Percentiles rank a stretch among this genome's conserved stretches.
Conservation (phyloP, 768 basidiomycete species). For the Terana coerulea region DNA sequence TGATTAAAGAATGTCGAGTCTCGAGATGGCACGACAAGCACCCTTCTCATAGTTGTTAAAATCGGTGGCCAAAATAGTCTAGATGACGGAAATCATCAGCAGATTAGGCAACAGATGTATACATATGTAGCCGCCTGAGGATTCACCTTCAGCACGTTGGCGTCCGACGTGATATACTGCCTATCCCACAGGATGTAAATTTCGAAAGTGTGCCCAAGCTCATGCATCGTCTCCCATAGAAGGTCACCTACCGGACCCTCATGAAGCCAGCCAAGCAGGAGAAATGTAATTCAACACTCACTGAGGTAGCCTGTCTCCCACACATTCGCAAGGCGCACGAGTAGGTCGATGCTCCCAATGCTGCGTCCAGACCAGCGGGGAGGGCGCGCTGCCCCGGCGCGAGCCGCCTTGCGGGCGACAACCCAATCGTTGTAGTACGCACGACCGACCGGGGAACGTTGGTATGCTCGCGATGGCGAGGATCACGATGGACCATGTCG, state of each 20-base stretch:
- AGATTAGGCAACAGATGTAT: no score
- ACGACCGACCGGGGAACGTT: neutral
- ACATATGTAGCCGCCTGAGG: neutral
- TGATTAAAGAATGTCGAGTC: neutral
- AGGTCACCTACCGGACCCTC: constrained; percentile 18
- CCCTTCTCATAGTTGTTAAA: constrained; percentile 44
- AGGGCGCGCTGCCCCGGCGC: constrained; percentile 11
- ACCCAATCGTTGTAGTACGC: neutral
- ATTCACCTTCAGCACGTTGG: constrained; percentile 30
- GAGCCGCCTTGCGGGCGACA: constrained; percentile 2
- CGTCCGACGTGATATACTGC: constrained; percentile 16
- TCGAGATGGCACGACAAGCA: constrained; percentile 4
- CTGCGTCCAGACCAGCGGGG: constrained; percentile 29
- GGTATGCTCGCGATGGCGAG: neutral
- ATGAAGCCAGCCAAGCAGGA: neutral
- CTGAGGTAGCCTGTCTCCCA: constrained; percentile 34
- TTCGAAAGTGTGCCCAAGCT: constrained; percentile 20
- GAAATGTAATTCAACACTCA: constrained; percentile 8
- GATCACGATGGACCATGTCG: constrained; percentile 2
- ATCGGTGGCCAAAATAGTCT: constrained; percentile 41
- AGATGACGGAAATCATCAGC: no score
- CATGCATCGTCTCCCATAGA: constrained; percentile 21
- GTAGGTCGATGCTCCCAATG: constrained; percentile 33
- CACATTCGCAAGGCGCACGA: constrained; percentile 20
- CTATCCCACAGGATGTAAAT: constrained; percentile 19